Conservation (phyloP, 345 rosid genomes). For the Kandelia obovata region DNA sequence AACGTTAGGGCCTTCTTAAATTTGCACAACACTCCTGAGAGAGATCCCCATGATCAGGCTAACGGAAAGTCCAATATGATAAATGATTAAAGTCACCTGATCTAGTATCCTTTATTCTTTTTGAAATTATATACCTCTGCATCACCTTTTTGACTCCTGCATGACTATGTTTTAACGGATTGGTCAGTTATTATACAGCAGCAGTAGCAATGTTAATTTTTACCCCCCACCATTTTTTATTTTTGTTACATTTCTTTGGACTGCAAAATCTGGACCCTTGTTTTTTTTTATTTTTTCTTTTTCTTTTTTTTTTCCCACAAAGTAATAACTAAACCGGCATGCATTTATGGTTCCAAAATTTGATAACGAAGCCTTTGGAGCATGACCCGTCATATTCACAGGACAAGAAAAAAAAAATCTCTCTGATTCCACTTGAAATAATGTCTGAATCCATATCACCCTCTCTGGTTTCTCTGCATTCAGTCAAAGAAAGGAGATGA, state of each 20-base stretch:
- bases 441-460: neutral
- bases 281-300: no score
- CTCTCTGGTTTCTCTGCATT: neutral
- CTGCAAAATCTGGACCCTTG: no score
- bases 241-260: no score
- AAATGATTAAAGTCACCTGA: slow-evolving; percentile 27
- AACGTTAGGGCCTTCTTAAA: neutral
- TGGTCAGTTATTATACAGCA: neutral
- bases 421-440: neutral
- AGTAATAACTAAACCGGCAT: neutral
- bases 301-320: neutral
- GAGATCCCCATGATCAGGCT: neutral
- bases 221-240: no score
- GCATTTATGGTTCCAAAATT: neutral
- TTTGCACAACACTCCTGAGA: no score
- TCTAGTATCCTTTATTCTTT: neutral
- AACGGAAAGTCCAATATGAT: slow-evolving; percentile 12
- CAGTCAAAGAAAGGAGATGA: slow-evolving; percentile 36
- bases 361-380: neutral
- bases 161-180: neutral
- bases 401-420: no score
- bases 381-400: neutral
- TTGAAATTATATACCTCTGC: slow-evolving; percentile 17
- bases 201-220: neutral
- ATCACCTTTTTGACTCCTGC: slow-evolving; percentile 27